Evolutionary conservation across 73 alveolate species (phyloP).

Genomic region (Tetrahymena malaccensis): DNA sequence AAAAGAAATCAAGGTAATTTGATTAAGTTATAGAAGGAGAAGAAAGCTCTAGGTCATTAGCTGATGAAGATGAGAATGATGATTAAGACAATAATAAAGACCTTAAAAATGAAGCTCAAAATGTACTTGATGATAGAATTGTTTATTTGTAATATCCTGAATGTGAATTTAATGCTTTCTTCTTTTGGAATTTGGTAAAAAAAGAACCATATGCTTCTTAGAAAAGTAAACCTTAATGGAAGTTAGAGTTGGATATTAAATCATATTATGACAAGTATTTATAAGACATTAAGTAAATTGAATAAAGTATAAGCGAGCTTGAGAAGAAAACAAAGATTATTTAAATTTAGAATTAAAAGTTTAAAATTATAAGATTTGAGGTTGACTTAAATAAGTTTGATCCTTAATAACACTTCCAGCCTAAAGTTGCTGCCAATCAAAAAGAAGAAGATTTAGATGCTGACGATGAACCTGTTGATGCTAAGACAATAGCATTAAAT

Average conservation of each 20-base stretch:
- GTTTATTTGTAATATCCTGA: conserved; percentile 4
- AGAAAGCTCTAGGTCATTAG: not conserved
- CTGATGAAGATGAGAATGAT: not conserved
- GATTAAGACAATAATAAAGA: not conserved
- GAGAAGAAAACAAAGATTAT: conserved; percentile 21
- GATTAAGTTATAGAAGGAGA: not conserved
- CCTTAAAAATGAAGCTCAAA: not conserved
- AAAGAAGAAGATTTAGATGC: not conserved
- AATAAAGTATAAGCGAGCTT: conserved; percentile 10
- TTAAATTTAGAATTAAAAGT: conserved; percentile 17
- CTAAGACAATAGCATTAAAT: not conserved
- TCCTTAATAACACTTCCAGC: not conserved
- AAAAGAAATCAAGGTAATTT: not conserved
- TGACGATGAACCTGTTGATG: not conserved
- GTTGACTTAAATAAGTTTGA: not conserved
- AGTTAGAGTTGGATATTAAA: conserved; percentile 12
- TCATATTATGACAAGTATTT: conserved; percentile 24
- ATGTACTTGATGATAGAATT: not conserved
- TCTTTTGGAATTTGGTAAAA: conserved; percentile 1
- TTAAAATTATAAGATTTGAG: conserved; percentile 1
- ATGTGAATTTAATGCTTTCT: conserved; percentile 35
- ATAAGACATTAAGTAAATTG: conserved; percentile 1
- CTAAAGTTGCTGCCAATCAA: not conserved
- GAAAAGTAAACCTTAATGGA: conserved; percentile 40
- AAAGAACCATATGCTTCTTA: not conserved